Evolutionary conservation across 2,329 filamentous ascomycete species (phyloP), one percentile per base, ranked within the genome.

Genomic region (Colletotrichum horii): DNA sequence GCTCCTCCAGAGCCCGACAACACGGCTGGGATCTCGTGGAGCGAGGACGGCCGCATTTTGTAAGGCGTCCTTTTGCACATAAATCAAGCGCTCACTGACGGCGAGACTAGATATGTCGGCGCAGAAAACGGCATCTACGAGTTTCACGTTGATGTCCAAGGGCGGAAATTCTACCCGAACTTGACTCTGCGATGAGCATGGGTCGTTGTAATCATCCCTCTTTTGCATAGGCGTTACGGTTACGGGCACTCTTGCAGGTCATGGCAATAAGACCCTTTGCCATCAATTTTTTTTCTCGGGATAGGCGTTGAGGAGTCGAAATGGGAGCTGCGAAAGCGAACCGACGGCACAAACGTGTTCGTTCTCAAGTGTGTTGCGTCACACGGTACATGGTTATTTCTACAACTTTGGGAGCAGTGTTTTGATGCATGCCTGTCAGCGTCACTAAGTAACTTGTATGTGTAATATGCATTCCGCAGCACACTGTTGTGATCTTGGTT

Each of bases 91-190:
- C 32, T n/a, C 24, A 16, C 71, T 61, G 64, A 72, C 82, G 82
- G 69, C 82, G 79, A 62, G 7, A 14, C 22, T 38, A 93, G 92
- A 71, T 93, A 90, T 79, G 86, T 93, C 55, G 92, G 90, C 24
- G 90, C 91, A 38, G 92, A 95, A 81, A 92, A 94, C 78, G 94
- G 94, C 71, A 93, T 96, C 70, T 95, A 95, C 80, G 93, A 96
- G 84, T 91, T 95, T 79, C 89, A 89, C 38, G 88, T 96, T 78
- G 92, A 95, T 81, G 79, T 92, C 22, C 87, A 90, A 65, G 88
- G 86, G 72, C 88, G 94, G 75, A 94, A 92, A 82, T 84, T 89
- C 36, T 89, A 88, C 77, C 90, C 92, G 3, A 90, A 88, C 77
- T 84, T 92, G 77, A 85, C 86, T 58, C 84, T 91, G 82, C 87